phyloP scores from a whole-genome alignment of 2,329 filamentous ascomycete genomes.

The Hypoxylon sp. region DNA sequence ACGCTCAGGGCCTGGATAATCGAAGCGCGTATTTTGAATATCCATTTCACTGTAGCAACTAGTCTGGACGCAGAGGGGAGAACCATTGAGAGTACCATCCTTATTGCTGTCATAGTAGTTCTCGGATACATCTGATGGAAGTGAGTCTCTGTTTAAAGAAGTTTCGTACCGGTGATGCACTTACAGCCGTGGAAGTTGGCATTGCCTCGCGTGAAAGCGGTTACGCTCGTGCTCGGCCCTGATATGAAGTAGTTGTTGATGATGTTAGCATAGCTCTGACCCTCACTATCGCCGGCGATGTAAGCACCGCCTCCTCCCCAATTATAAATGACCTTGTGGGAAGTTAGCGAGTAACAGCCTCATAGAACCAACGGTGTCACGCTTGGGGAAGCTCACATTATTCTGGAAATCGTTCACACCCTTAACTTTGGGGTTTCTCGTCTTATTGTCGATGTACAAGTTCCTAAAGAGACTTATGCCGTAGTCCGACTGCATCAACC shows the following conservation, averaged over 20 bases:
- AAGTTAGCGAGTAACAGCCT: constrained; percentile 52
- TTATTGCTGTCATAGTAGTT: constrained; percentile 68
- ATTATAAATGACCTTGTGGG: constrained; percentile 65
- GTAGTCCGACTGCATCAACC: constrained; percentile 65
- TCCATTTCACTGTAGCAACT: constrained; percentile 65
- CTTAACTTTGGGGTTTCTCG: constrained; percentile 70
- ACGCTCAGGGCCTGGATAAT: constrained; percentile 61
- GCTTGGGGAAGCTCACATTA: constrained; percentile 50
- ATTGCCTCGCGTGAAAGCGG: constrained; percentile 70
- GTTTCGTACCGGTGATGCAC: constrained; percentile 21
- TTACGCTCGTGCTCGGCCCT: constrained; percentile 65
- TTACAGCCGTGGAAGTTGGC: constrained; percentile 66
- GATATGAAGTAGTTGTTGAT: constrained; percentile 71
- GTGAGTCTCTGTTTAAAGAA: constrained; percentile 5
- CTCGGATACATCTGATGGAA: constrained; percentile 59
- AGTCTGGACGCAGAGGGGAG: constrained; percentile 59
- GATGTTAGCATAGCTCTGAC: constrained; percentile 65
- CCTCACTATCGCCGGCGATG: constrained; percentile 66
- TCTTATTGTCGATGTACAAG: constrained; percentile 71
- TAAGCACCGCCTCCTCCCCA: constrained; percentile 69
- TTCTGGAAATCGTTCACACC: constrained; percentile 69
- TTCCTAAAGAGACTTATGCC: constrained; percentile 68
- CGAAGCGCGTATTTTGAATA: constrained; percentile 58
- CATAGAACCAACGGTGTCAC: background rate
- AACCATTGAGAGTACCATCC: constrained; percentile 65